Evolutionary conservation across 78 protist species (phyloP).

Genomic region (Protostelium mycophagum): DNA sequence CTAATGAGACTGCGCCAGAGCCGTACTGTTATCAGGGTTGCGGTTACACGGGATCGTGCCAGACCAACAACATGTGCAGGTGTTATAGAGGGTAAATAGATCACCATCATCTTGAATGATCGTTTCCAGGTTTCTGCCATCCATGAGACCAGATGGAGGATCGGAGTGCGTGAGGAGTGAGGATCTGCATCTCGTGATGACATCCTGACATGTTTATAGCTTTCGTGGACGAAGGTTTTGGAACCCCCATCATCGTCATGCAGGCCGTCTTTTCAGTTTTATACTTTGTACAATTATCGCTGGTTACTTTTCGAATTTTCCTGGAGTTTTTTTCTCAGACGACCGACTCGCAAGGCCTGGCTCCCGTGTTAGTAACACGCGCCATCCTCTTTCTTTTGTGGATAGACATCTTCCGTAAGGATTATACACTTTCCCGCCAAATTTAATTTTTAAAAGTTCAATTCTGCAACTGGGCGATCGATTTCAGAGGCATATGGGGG

Average conservation of each 20-base stretch:
- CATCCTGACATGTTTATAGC: too few relatives aligned
- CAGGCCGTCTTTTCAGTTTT: not conserved
- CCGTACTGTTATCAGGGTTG: too few relatives aligned
- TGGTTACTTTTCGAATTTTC: not conserved
- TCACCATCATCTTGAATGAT: too few relatives aligned
- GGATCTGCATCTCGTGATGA: too few relatives aligned
- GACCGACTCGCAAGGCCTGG: not conserved
- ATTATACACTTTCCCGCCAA: not conserved
- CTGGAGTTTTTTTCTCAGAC: not conserved
- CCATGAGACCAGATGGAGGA: too few relatives aligned
- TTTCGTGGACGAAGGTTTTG: not conserved
- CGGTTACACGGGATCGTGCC: too few relatives aligned
- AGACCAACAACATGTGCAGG: too few relatives aligned
- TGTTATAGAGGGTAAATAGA: too few relatives aligned
- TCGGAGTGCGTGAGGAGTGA: too few relatives aligned
- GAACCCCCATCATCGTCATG: not conserved
- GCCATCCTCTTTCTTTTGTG: not conserved
- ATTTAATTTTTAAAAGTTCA: not conserved
- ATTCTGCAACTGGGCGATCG: not conserved
- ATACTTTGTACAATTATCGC: not conserved
- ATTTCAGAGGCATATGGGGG: not conserved
- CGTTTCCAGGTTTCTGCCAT: too few relatives aligned
- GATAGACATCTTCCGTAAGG: not conserved
- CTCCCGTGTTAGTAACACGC: not conserved
- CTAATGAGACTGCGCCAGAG: too few relatives aligned